Base-by-base conservation (phyloP, 1,139 yeast genomes). In the Keqinozyma sinolaborantium region DNA sequence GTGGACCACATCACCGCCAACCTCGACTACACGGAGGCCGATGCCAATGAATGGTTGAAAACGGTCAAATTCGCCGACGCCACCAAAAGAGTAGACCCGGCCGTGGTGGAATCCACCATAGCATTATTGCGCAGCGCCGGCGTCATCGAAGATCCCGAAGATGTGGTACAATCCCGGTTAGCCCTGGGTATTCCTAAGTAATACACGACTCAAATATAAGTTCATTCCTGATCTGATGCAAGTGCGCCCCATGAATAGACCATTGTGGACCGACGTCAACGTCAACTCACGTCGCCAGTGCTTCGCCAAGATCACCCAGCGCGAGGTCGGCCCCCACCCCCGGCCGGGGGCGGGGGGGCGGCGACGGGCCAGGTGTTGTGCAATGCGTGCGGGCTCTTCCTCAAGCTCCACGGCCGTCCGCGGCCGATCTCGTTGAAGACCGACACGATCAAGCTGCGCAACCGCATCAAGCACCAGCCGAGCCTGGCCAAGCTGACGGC, bases 341-440 rank as follows among this genome's bases (percentile, higher is more conserved):
- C n/a, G 10, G 12, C 14, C 6, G 16, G n/a, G n/a, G n/a, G n/a
- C n/a, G n/a, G n/a, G n/a, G n/a, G n/a, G n/a, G n/a, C n/a, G n/a
- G n/a, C n/a, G n/a, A n/a, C n/a, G n/a, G 97, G 97, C 11, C 94
- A 86, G 45, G 95, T 87, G 11, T 70, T 90, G 31, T 90, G 97
- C 56, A 90, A 90, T 61, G 97, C 97, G 4, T 90, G 97, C 63
- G 97, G 97, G 0, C 68, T 90, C 33, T 90, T 90, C 51, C 64
- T 90, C 40, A 90, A 90, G 59, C 70, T 90, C 26, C 97, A 90
- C 52, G 96, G 96, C 15, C 74, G 95, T 34, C 86, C 96, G 20
- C 72, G 97, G 47, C 97, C 97, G 3, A 87, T 87, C 35, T 81
- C 92, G 20, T 64, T 90, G 47, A 90, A 90, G 54, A 87, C 95